Base-by-base conservation (phyloP, 805 yeast genomes). In the Ogataea methanolica region DNA sequence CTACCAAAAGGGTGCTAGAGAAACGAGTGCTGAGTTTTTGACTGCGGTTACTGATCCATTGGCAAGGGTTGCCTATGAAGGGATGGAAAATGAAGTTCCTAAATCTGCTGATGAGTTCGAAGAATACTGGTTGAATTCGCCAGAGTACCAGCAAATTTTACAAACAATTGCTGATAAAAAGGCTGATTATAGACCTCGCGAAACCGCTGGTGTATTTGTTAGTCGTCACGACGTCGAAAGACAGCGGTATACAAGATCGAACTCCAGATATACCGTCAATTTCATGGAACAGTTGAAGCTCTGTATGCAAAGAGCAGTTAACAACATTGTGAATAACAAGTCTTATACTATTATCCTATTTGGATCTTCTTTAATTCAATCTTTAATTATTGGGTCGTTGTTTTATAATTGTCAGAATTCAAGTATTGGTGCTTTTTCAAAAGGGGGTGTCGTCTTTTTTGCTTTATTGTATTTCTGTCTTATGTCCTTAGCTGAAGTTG, bases 21-120 rank as follows among this genome's bases (percentile, higher is more conserved):
- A 80, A 73, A 79, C 86, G 4, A 80, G 87, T 43, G 80, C 85
- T 8, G 88, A 83, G 60, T 83, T 71, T 60, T 74, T 83, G 58
- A 82, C 88, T 16, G 74, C 86, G 5, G 75, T 82, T 44, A 83
- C 88, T 16, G 84, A 82, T 62, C 86, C 84, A 15, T 74, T 73
- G 29, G 85, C 82, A 50, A 74, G 87, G 68, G 61, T 61, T n/a
- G 50, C 70, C 22, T 66, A 62, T 45, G 70, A 72, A 15, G 87
- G 84, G 14, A 73, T 54, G 50, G 81, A 78, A 57, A 63, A 64
- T 37, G 70, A 63, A 47, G 78, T 80, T 16, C 88, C 88, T 21
- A 62, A 68, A 46, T 73, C 81, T n/a, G 74, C 85, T 11, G 64
- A 65, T 22, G 86, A 82, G 51, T 82, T 82, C 56, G 83, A 80